Percentiles rank a stretch among this genome's conserved stretches.
phyloP scores from a whole-genome alignment of 306 rosid species.

The Cucurbita maxima region DNA sequence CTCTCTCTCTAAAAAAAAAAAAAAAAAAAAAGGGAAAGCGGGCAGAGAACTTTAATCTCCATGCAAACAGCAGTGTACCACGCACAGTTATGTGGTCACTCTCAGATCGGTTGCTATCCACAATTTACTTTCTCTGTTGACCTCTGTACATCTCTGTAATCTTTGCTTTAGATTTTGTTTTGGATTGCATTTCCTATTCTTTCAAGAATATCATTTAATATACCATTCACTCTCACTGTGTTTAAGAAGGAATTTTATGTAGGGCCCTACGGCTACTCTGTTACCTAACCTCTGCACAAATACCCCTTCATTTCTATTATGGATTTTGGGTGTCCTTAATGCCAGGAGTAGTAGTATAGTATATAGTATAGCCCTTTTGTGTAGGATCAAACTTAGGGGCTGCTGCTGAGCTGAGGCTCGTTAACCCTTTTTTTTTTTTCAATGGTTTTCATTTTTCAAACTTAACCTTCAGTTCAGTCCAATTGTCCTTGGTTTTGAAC shows the following conservation, averaged over 20 bases:
- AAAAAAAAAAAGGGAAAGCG: constrained; percentile 23
- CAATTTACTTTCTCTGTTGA: constrained; percentile 36
- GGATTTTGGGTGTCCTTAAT: neutral
- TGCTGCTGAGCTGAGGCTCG: neutral
- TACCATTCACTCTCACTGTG: neutral
- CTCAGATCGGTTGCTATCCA: constrained; percentile 34
- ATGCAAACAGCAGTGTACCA: constrained; percentile 19
- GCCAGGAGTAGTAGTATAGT: neutral
- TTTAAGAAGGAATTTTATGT: neutral
- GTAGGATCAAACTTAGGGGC: neutral
- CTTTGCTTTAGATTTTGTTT: constrained; percentile 21
- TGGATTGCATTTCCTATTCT: constrained; percentile 5
- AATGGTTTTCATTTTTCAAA: neutral
- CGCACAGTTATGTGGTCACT: constrained; percentile 21
- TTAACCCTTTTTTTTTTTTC: neutral
- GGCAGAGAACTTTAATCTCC: constrained; percentile 24
- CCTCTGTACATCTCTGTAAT: constrained; percentile 15
- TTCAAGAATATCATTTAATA: neutral
- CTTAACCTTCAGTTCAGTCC: neutral
- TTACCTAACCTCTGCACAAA: neutral
- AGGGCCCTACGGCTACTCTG: neutral
- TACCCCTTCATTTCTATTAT: neutral
- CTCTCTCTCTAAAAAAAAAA: neutral
- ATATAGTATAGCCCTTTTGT: neutral
- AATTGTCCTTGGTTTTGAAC: neutral